These are phyloP conservation scores for Solanum ossicruentum DNA, from an alignment of 257 asterid genomes.

Conservation along the genomic window DNA sequence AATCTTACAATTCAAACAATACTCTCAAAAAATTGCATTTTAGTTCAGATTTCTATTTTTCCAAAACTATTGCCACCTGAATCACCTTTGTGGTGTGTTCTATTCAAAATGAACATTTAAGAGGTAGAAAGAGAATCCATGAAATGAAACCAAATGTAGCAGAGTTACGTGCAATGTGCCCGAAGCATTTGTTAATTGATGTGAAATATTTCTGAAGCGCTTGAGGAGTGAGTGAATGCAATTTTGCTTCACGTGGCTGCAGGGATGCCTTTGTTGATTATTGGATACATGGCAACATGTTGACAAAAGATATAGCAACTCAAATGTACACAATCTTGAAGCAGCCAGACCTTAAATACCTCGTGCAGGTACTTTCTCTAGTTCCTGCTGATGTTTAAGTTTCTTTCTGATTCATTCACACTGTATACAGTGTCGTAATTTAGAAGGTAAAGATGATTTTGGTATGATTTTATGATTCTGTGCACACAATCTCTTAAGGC, in stretches of 20 bases:
- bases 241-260: constrained; percentile 8
- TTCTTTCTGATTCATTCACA: not conserved
- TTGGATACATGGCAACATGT: constrained; percentile 82
- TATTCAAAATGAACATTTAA: not conserved
- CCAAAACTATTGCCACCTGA: not conserved
- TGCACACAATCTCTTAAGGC: not conserved
- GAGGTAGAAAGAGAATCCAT: not conserved
- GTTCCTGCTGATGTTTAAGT: not conserved
- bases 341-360: constrained; percentile 64
- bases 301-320: constrained; percentile 73
- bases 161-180: not conserved
- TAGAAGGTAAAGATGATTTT: not conserved
- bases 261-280: constrained; percentile 92
- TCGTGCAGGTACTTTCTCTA: constrained; percentile 52
- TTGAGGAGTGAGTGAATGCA: not conserved
- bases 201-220: not conserved
- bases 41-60: not conserved
- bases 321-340: constrained; percentile 78
- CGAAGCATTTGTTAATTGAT: not conserved
- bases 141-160: not conserved
- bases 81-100: not conserved
- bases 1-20: not conserved
- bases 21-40: not conserved
- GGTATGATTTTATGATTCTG: not conserved
- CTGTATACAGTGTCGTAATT: not conserved